Conservation (phyloP, 2,329 filamentous ascomycete species). For the Scolecobasidium constrictum region DNA sequence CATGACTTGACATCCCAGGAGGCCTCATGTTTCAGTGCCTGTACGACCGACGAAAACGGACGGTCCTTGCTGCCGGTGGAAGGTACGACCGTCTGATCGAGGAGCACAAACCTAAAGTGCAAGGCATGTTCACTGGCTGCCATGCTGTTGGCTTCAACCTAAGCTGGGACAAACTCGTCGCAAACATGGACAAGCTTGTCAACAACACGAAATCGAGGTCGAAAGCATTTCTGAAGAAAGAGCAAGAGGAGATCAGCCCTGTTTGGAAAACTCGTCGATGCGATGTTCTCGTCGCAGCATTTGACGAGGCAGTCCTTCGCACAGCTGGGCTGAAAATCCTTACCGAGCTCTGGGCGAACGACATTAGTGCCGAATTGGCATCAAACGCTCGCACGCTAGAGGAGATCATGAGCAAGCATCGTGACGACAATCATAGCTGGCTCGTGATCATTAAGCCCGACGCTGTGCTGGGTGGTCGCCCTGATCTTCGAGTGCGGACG, state of each 20-base stretch:
- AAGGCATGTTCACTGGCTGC: slow-evolving; percentile 34
- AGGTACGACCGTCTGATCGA: slow-evolving; percentile 84
- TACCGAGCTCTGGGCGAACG: slow-evolving; percentile 67
- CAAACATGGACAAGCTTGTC: slow-evolving; percentile 44
- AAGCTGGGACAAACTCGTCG: slow-evolving; percentile 72
- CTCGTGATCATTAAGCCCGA: slow-evolving; percentile 79
- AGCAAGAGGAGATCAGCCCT: slow-evolving; percentile 36
- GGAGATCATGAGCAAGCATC: slow-evolving; percentile 65
- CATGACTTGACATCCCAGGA: too few relatives aligned
- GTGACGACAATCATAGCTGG: slow-evolving; percentile 73
- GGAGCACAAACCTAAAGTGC: slow-evolving; percentile 61
- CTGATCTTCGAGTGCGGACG: slow-evolving; percentile 63
- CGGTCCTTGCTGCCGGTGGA: slow-evolving; percentile 87
- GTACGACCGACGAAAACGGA: slow-evolving; percentile 68
- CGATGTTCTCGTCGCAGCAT: slow-evolving; percentile 82
- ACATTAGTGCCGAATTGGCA: slow-evolving; percentile 81
- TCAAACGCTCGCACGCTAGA: slow-evolving; percentile 68
- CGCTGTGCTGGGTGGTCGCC: slow-evolving; percentile 38
- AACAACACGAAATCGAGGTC: slow-evolving; percentile 30
- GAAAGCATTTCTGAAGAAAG: slow-evolving; percentile 55
- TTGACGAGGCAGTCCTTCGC: slow-evolving; percentile 65
- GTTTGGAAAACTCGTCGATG: slow-evolving; percentile 45
- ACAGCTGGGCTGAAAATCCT: slow-evolving; percentile 68
- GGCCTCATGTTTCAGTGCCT: slow-evolving; percentile 86
- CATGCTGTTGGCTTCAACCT: slow-evolving; percentile 90